Conservation (phyloP, 495 filamentous ascomycete species). For the Chaetomium fimeti region DNA sequence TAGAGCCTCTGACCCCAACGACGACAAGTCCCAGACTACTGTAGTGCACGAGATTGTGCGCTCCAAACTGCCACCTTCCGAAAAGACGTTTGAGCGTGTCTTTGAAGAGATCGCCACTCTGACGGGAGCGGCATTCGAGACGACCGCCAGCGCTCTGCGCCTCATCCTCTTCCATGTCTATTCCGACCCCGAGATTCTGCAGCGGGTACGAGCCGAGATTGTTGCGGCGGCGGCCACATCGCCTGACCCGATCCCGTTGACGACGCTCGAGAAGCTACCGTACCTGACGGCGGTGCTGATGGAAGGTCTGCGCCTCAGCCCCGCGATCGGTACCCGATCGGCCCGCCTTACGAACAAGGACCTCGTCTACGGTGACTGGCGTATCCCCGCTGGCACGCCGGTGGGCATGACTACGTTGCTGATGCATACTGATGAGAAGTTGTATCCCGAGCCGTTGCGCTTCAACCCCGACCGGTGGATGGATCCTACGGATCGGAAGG, state of each 20-base stretch:
- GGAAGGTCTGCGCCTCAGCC: conserved; percentile 41
- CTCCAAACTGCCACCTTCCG: conserved; percentile 29
- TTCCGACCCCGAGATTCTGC: conserved; percentile 24
- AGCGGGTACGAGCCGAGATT: conserved; percentile 29
- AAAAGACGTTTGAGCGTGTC: conserved; percentile 33
- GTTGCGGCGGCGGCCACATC: neutral
- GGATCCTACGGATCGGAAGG: conserved; percentile 18
- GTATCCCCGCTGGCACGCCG: conserved; percentile 46
- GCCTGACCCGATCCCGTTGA: conserved; percentile 2
- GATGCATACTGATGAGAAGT: conserved; percentile 32
- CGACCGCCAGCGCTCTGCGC: conserved; percentile 29
- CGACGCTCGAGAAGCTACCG: conserved; percentile 36
- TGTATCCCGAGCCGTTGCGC: conserved; percentile 25
- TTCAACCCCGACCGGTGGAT: conserved; percentile 30
- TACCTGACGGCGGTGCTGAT: conserved; percentile 39
- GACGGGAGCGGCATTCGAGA: conserved; percentile 33
- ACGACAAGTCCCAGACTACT: neutral
- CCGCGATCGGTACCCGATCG: conserved; percentile 38
- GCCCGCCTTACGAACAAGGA: conserved; percentile 39
- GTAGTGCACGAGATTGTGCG: conserved; percentile 28
- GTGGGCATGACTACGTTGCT: conserved; percentile 39
- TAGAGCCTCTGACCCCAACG: neutral
- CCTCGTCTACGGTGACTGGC: conserved; percentile 45
- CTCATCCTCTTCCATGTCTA: conserved; percentile 32
- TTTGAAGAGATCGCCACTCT: conserved; percentile 28